phyloP scores from a whole-genome alignment of 192 early-diverging fungal genomes.

The Linnemannia zychae region DNA sequence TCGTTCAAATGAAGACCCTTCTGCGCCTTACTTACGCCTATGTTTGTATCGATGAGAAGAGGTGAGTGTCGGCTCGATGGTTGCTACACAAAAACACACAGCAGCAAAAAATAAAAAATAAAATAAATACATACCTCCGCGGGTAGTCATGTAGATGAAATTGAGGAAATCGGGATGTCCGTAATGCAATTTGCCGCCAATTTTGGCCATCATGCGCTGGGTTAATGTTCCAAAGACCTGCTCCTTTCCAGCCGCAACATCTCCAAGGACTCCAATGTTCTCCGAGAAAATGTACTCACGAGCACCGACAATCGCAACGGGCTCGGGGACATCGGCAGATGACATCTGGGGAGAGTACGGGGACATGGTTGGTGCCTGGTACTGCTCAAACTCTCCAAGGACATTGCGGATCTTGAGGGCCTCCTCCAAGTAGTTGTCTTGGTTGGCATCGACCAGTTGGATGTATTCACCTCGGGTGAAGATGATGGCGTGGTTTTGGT shows the following conservation, averaged over 20 bases:
- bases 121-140: conserved; percentile 67
- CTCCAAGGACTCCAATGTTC: conserved; percentile 87
- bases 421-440: conserved; percentile 95
- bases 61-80: neutral
- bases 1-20: conserved; percentile 93
- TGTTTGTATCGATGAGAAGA: neutral
- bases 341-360: conserved; percentile 77
- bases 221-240: conserved; percentile 89
- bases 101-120: neutral
- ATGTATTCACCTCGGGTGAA: conserved; percentile 91
- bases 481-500: conserved; percentile 89
- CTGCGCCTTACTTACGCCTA: conserved; percentile 87
- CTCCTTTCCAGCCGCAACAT: conserved; percentile 91
- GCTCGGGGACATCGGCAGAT: conserved; percentile 64
- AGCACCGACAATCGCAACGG: conserved; percentile 90
- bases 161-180: conserved; percentile 94
- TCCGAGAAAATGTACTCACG: conserved; percentile 91
- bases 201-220: conserved; percentile 88
- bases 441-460: conserved; percentile 90
- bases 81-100: neutral
- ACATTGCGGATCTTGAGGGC: conserved; percentile 90
- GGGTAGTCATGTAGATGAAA: conserved; percentile 88
- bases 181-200: conserved; percentile 88
- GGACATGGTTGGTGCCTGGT: conserved; percentile 72
- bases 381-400: conserved; percentile 87